phyloP scores from a whole-genome alignment of 371 early-diverging fungal genomes.

The Caulochytrium protostelioides region DNA sequence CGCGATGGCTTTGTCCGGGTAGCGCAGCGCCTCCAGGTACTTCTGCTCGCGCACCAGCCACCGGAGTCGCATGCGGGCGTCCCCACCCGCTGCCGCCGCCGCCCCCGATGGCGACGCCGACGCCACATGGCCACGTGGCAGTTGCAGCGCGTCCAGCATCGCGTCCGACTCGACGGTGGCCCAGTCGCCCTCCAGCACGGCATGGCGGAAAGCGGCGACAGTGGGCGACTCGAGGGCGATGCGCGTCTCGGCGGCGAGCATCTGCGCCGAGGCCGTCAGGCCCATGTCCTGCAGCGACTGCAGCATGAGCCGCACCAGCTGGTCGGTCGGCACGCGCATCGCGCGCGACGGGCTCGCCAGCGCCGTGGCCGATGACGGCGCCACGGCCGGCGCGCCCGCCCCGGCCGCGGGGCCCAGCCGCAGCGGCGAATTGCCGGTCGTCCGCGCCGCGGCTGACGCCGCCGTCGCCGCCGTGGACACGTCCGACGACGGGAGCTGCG shows the following conservation, averaged over 20 bases:
- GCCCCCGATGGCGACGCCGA: not conserved
- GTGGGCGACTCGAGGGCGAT: conserved; percentile 34
- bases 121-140: not conserved
- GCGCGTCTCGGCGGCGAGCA: conserved; percentile 51
- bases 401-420: no score
- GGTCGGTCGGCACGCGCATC: conserved; percentile 18
- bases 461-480: no score
- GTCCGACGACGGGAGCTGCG: no score
- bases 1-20: conserved; percentile 33
- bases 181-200: conserved; percentile 56
- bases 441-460: no score
- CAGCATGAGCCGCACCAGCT: conserved; percentile 62
- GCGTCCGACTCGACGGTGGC: conserved; percentile 21
- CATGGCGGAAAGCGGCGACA: conserved; percentile 34
- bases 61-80: conserved; percentile 9
- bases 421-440: no score
- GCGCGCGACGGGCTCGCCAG: not conserved
- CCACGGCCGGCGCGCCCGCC: not conserved
- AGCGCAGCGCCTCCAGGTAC: conserved; percentile 55
- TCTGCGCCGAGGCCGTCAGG: conserved; percentile 29
- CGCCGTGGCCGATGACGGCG: not conserved
- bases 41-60: conserved; percentile 59
- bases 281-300: conserved; percentile 66
- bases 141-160: not conserved
- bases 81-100: not conserved